phyloP scores from a whole-genome alignment of 306 rosid species.

The Trifolium dubium region DNA sequence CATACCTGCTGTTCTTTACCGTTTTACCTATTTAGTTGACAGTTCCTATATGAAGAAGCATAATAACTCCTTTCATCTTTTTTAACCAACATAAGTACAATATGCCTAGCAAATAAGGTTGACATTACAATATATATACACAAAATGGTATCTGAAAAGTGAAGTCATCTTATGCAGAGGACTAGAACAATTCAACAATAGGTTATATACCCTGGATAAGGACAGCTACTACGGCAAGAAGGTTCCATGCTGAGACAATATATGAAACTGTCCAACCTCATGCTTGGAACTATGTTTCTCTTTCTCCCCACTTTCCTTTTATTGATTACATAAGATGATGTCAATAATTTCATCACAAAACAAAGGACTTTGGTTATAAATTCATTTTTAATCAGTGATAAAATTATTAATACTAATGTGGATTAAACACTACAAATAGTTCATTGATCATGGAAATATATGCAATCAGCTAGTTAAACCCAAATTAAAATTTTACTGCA shows the following conservation, averaged over 20 bases:
- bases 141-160: conserved; percentile 11
- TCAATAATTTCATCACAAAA: not conserved
- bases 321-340: not conserved
- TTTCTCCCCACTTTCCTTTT: not conserved
- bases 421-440: not conserved
- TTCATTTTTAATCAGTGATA: not conserved
- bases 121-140: not conserved
- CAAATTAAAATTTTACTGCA: not conserved
- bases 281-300: not conserved
- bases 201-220: not conserved
- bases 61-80: not conserved
- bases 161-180: not conserved
- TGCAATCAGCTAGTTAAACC: not conserved
- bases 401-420: not conserved
- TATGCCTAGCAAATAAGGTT: not conserved
- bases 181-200: not conserved
- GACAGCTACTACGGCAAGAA: not conserved
- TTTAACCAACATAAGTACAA: conserved; percentile 17
- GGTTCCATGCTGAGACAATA: not conserved
- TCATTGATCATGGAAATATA: not conserved
- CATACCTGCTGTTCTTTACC: conserved; percentile 5
- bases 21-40: not conserved
- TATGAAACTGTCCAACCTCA: not conserved
- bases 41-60: not conserved
- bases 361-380: not conserved